A percentile compares a stretch with the other conserved stretches of the same genome.
Evolutionary conservation across 805 yeast species (phyloP).

Genomic region (Candida hispaniensis): DNA sequence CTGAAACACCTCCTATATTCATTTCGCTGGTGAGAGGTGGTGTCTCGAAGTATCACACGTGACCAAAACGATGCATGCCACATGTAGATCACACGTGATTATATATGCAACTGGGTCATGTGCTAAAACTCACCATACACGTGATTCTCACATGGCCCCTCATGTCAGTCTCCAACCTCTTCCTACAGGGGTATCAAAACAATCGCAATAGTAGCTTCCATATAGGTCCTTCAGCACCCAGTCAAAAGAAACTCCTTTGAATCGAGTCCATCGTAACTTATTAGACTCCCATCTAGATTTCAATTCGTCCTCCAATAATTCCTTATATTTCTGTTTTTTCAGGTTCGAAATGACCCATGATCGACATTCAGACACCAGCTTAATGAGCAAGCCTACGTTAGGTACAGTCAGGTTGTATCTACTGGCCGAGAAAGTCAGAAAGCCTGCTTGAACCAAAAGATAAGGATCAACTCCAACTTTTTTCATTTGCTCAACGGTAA

Average conservation of each 20-base stretch:
- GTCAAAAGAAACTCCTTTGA: conserved; percentile 40
- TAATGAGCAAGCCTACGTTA: conserved; percentile 30
- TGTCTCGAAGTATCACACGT: neutral
- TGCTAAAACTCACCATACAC: neutral
- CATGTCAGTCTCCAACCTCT: conserved; percentile 50
- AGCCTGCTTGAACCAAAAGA: conserved; percentile 26
- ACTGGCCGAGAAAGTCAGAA: conserved; percentile 28
- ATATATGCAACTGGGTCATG: neutral
- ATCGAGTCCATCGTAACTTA: conserved; percentile 34
- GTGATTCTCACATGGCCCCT: neutral
- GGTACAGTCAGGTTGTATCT: conserved; percentile 30
- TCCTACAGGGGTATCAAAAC: conserved; percentile 49
- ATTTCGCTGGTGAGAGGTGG: neutral
- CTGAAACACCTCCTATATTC: no score
- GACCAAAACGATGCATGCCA: neutral
- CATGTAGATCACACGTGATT: neutral
- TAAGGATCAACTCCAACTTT: conserved; percentile 19
- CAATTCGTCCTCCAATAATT: conserved; percentile 29
- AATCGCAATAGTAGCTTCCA: conserved; percentile 47
- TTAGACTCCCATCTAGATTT: conserved; percentile 26
- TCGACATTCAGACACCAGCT: conserved; percentile 26
- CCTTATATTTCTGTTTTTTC: conserved; percentile 29
- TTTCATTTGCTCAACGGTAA: conserved; percentile 23
- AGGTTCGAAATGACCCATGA: conserved; percentile 30
- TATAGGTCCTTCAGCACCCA: conserved; percentile 47